Evolutionary conservation across 106 monocot genomes (phyloP), one percentile per base, ranked within the genome.

Genomic region (Allium sativum): DNA sequence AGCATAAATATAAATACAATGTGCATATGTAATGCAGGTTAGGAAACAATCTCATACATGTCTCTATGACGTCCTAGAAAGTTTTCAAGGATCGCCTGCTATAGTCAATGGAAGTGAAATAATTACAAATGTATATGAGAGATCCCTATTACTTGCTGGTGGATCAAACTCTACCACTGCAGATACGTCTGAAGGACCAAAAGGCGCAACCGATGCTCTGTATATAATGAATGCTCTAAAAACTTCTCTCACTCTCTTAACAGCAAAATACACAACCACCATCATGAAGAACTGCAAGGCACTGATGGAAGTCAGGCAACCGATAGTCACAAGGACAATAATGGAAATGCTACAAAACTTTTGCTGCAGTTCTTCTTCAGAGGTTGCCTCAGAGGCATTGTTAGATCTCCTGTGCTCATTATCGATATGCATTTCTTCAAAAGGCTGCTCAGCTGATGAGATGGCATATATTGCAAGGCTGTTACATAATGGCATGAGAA

Each of bases 81-180:
- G 78, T 69, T 88, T 91, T 65, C 79, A 78, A 68, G 87, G 80
- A 65, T 59, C 78, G 12, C 45, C 76, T 19, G 21, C 82, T 42
- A 59, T 84, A 52, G 69, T 74, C n/a, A 51, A 46, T 10, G 96
- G 87, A 58, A 85, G 96, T 48, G 87, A 96, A 76, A 71, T 48
- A 21, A 82, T 96, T 55, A 91, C 73, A n/a, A 48, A 56, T 21
- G 51, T 65, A 18, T 84, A 90, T 69, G 81, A 82, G 73, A 77
- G 86, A 57, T 84, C 72, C 66, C 86, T 95, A 18, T 71, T 86
- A 12, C 86, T 90, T 77, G 92, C 92, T 65, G 86, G 90, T 50
- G 81, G 90, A 48, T 86, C 90, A 61, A 75, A 71, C 64, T 54
- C 76, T 66, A 21, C 57, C 48, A 52, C 45, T 67, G 59, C 72